Percentiles rank a stretch among this genome's conserved stretches.
Conservation (phyloP, 169 alveolate genomes). For the Eimeria acervulina region DNA sequence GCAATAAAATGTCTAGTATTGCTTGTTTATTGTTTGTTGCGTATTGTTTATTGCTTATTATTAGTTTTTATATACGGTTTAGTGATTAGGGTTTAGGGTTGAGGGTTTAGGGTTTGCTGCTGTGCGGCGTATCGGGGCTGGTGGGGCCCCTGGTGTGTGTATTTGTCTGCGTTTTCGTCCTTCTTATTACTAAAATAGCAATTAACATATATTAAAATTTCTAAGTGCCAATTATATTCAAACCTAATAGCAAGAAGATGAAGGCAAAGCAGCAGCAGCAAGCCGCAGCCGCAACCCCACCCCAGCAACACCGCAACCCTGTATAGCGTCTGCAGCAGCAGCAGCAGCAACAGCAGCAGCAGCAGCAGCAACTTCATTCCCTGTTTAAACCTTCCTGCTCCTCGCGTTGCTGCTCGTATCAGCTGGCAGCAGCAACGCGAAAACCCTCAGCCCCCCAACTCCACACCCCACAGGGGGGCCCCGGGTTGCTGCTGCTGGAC, state of each 20-base stretch:
- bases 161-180: neutral
- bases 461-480: constrained; percentile 12
- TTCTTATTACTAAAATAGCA: neutral
- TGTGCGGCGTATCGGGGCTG: constrained; percentile 2
- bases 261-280: neutral
- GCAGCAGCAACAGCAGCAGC: neutral
- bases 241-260: neutral
- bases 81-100: constrained; percentile 4
- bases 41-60: neutral
- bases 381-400: neutral
- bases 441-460: neutral
- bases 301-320: neutral
- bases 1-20: neutral
- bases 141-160: neutral
- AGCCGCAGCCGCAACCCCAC: constrained; percentile 1
- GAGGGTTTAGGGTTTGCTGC: constrained; percentile 16
- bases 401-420: neutral
- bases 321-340: neutral
- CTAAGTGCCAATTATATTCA: neutral
- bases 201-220: neutral
- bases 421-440: neutral
- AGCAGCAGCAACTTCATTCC: neutral
- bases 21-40: neutral
- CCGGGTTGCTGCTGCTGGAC: neutral
- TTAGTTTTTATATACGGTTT: neutral